phyloP scores from a whole-genome alignment of 2,329 filamentous ascomycete species.

The Sodiomyces alkalinus region DNA sequence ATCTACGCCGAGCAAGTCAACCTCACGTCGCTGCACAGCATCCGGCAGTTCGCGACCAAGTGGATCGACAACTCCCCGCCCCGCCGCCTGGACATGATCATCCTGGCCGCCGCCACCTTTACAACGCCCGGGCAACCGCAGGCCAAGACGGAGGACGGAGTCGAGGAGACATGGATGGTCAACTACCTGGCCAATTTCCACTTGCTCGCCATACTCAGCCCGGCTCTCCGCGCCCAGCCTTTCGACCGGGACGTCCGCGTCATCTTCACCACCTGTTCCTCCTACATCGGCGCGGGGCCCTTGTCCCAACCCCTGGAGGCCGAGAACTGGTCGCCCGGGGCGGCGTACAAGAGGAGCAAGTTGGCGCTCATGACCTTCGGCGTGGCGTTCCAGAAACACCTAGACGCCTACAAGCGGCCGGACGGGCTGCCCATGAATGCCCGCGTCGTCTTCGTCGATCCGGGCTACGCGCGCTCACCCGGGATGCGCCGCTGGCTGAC shows the following conservation, averaged over 20 bases:
- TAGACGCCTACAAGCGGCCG: conserved; percentile 69
- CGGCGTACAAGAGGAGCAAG: conserved; percentile 50
- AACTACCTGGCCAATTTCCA: conserved; percentile 97
- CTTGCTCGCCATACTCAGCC: conserved; percentile 77
- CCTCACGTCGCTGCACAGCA: conserved; percentile 72
- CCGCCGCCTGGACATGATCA: conserved; percentile 74
- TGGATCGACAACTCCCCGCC: conserved; percentile 96
- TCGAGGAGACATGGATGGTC: conserved; percentile 84
- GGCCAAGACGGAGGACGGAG: conserved; percentile 54
- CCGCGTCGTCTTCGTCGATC: conserved; percentile 75
- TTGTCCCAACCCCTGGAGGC: conserved; percentile 36
- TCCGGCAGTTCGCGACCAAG: conserved; percentile 85
- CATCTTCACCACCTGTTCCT: conserved; percentile 72
- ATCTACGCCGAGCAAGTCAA: conserved; percentile 95
- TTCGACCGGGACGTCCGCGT: conserved; percentile 87
- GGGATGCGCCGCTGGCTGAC: conserved; percentile 81
- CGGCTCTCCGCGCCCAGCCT: conserved; percentile 79
- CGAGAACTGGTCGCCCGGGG: conserved; percentile 37
- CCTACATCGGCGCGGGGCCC: conserved; percentile 67
- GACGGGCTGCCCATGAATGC: conserved; percentile 73
- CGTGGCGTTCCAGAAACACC: conserved; percentile 79
- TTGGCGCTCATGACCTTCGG: conserved; percentile 83
- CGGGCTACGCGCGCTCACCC: conserved; percentile 70
- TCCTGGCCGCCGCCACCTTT: conserved; percentile 70
- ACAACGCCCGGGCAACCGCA: conserved; percentile 50